Conservation (phyloP, 1,284 basidiomycete species). For the Ceratobasidium sp. region DNA sequence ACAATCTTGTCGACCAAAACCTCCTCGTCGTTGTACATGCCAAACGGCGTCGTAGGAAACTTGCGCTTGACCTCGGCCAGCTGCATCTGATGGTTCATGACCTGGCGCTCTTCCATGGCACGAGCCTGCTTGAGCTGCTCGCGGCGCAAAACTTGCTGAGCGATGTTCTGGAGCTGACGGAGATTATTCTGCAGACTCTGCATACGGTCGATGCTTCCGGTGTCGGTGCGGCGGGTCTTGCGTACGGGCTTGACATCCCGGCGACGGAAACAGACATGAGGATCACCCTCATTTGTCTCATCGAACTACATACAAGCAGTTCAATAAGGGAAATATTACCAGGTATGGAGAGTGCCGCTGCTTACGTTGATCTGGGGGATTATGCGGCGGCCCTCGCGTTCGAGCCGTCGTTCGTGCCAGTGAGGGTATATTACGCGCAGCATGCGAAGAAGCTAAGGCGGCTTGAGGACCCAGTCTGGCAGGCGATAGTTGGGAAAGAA, state of each 20-base stretch:
- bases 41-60: conserved; percentile 74
- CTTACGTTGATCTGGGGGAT: conserved; percentile 84
- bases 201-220: conserved; percentile 89
- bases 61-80: conserved; percentile 86
- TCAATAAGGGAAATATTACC: conserved; percentile 26
- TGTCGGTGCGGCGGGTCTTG: conserved; percentile 93
- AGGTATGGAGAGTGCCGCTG: conserved; percentile 46
- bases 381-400: conserved; percentile 81
- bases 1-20: conserved; percentile 79
- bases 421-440: conserved; percentile 81
- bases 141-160: conserved; percentile 75
- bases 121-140: conserved; percentile 81
- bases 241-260: conserved; percentile 94
- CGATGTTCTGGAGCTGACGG: conserved; percentile 77
- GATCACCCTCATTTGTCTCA: conserved; percentile 94
- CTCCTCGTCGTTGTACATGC: conserved; percentile 78
- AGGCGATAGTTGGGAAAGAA: conserved; percentile 74
- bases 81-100: conserved; percentile 85
- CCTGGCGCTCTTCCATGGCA: conserved; percentile 69
- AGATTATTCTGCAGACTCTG: conserved; percentile 85
- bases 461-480: conserved; percentile 72
- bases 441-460: conserved; percentile 70
- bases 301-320: conserved; percentile 71
- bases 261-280: conserved; percentile 97
- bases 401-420: conserved; percentile 82